Conservation (phyloP, 2,329 filamentous ascomycete genomes). For the Zymoseptoria passerinii region DNA sequence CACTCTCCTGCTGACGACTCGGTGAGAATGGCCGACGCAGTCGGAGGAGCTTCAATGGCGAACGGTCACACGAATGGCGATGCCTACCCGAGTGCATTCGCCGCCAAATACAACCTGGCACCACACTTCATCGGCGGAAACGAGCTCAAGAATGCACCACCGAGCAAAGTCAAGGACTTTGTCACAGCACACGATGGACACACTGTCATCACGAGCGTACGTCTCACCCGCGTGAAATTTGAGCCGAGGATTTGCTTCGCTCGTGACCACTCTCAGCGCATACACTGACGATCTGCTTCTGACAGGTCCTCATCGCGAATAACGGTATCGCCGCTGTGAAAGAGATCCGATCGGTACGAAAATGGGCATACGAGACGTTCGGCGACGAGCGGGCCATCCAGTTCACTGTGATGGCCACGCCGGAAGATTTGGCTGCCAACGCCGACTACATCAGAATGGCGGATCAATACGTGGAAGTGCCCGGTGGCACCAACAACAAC, state of each 20-base stretch:
- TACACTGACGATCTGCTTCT: conserved; percentile 12
- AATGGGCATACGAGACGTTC: conserved; percentile 99
- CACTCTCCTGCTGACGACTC: conserved; percentile 22
- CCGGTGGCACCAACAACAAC: conserved; percentile 99
- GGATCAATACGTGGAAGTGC: conserved; percentile 98
- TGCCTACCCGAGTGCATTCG: conserved; percentile 52
- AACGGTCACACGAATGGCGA: conserved; percentile 41
- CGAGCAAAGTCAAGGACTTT: conserved; percentile 92
- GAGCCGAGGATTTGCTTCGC: not conserved
- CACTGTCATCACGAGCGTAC: conserved; percentile 95
- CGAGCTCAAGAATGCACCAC: conserved; percentile 68
- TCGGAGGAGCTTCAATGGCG: conserved; percentile 31
- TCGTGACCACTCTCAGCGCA: not conserved
- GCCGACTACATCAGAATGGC: conserved; percentile 99
- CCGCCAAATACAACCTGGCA: conserved; percentile 73
- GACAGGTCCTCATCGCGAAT: conserved; percentile 92
- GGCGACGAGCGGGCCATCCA: conserved; percentile 97
- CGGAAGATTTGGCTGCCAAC: conserved; percentile 93
- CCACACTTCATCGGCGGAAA: conserved; percentile 97
- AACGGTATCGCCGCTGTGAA: conserved; percentile 99
- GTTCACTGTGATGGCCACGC: conserved; percentile 99
- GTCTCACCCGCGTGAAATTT: conserved; percentile 30
- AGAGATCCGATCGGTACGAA: conserved; percentile 96
- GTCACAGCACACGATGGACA: conserved; percentile 82
- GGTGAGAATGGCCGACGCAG: conserved; percentile 32